These are phyloP conservation scores for Citrus sp. DNA, from an alignment of 345 rosid genomes.

Conservation along the genomic window DNA sequence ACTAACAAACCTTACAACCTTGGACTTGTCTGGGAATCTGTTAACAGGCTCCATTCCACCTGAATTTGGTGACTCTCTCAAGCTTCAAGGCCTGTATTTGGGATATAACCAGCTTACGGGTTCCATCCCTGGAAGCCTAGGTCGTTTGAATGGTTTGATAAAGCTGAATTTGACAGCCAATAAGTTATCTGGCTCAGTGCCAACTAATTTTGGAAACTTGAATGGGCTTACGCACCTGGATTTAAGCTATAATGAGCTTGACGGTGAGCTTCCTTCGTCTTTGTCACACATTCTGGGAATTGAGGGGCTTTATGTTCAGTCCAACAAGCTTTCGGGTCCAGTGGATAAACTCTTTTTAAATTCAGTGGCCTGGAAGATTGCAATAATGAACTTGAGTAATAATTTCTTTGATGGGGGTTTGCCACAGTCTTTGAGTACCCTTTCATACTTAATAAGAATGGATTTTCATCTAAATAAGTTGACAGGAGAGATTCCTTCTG, in stretches of 20 bases:
- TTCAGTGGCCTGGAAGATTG: slow-evolving; percentile 61
- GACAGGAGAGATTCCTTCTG: slow-evolving; percentile 59
- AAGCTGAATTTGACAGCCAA: slow-evolving; percentile 72
- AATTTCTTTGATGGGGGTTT: too few species aligned
- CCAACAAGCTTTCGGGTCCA: slow-evolving; percentile 55
- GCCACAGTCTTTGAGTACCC: slow-evolving; percentile 47
- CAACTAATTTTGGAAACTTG: slow-evolving; percentile 64
- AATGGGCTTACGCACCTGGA: slow-evolving; percentile 80
- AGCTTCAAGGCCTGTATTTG: too few species aligned
- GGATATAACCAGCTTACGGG: too few species aligned
- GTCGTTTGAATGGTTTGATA: slow-evolving; percentile 47
- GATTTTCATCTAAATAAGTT: slow-evolving; percentile 66
- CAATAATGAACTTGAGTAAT: slow-evolving; percentile 32
- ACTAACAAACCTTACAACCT: neutral
- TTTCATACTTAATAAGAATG: slow-evolving; percentile 57
- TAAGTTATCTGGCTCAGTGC: slow-evolving; percentile 51
- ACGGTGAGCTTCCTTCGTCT: slow-evolving; percentile 58
- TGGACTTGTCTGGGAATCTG: too few species aligned
- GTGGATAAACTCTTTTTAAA: slow-evolving; percentile 42
- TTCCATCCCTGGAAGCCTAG: too few species aligned
- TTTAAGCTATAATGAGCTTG: slow-evolving; percentile 61
- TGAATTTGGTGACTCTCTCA: too few species aligned
- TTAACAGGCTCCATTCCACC: too few species aligned
- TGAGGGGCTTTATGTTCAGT: slow-evolving; percentile 70
- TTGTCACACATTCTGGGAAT: slow-evolving; percentile 56